Conservation (phyloP, 257 asterid genomes). For the Solanum pinnatisectum region DNA sequence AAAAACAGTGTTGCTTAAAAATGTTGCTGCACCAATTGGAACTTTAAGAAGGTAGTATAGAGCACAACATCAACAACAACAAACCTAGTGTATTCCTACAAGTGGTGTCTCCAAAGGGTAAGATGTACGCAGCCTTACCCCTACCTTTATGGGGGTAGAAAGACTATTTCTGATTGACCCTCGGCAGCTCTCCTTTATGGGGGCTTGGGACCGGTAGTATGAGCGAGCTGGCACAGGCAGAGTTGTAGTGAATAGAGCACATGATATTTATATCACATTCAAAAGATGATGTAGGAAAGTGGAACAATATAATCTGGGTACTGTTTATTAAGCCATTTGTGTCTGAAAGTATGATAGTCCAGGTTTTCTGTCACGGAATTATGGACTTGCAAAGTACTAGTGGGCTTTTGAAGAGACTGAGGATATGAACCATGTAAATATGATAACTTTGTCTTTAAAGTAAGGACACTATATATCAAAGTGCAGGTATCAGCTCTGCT, state of each 20-base stretch:
- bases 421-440: neutral
- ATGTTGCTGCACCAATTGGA: neutral
- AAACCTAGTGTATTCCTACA: neutral
- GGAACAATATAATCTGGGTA: neutral
- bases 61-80: too few species aligned
- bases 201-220: neutral
- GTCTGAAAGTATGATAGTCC: neutral
- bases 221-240: neutral
- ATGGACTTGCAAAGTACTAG: neutral
- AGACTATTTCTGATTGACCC: neutral
- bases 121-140: neutral
- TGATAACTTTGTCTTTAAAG: neutral
- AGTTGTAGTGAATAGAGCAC: neutral
- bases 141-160: neutral
- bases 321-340: neutral
- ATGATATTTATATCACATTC: neutral
- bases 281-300: neutral
- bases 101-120: neutral
- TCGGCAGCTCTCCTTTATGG: neutral
- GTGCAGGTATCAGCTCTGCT: neutral
- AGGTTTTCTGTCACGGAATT: neutral
- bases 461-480: neutral
- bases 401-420: neutral
- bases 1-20: neutral
- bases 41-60: too few species aligned